phyloP scores from a whole-genome alignment of 75 land plant species.

The Selaginella moellendorffii region DNA sequence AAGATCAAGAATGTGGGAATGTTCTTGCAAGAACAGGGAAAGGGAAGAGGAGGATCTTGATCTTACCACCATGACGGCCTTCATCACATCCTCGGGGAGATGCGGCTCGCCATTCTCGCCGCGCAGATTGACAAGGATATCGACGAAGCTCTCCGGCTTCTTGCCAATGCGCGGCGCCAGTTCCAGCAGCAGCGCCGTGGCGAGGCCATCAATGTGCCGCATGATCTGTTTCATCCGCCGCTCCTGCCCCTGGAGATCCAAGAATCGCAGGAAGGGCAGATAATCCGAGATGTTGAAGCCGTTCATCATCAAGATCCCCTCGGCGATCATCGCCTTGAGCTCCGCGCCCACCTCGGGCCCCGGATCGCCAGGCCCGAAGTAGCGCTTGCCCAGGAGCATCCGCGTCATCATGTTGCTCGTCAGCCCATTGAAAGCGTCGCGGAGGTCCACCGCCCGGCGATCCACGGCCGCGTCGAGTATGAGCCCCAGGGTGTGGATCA shows the following conservation, averaged over 20 bases:
- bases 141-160: background rate
- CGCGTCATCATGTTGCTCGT: constrained; percentile 1
- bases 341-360: background rate
- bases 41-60: too few relatives aligned
- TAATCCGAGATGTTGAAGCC: constrained; percentile 7
- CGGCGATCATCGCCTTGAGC: constrained; percentile 5
- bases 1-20: too few relatives aligned
- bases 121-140: constrained; percentile 2
- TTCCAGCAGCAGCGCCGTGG: background rate
- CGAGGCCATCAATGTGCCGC: constrained; percentile 10
- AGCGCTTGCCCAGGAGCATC: constrained; percentile 10
- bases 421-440: background rate
- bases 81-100: constrained; percentile 13
- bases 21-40: too few relatives aligned
- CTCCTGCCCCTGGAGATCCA: background rate
- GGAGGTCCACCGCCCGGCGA: background rate
- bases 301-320: constrained; percentile 5
- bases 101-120: background rate
- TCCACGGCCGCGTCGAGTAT: background rate
- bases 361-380: background rate
- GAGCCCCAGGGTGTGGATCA: background rate
- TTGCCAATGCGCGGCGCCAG: background rate
- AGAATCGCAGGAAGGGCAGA: background rate
- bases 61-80: constrained; percentile 12
- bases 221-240: background rate